Base-by-base conservation (phyloP, 352 stramenopile species). In the Phytophthora idaei region DNA sequence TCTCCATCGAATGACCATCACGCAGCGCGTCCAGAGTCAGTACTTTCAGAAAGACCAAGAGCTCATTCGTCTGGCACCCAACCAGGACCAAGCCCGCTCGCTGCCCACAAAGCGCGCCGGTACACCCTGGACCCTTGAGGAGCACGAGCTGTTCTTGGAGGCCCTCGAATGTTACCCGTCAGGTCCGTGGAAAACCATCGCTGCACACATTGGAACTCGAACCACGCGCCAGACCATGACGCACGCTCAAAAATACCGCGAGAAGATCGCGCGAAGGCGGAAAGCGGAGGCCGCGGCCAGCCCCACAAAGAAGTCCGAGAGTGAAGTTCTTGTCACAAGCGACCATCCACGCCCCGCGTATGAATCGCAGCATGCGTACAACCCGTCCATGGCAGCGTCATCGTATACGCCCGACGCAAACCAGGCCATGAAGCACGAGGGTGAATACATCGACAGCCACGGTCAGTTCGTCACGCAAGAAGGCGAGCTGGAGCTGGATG, bases 181-280 rank as follows among this genome's bases (percentile, higher is more conserved):
- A 12, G 72, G 72, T 25, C 72, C 69, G 15, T 80, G 69, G 73
- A 77, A 77, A 56, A 66, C 62, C 45, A 77, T 80, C 39, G 76
- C 79, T n/a, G 76, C 76, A 55, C 74, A 77, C 45, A 81, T 87
- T 21, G 74, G 76, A n/a, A 84, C 79, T 51, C 76, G 79, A 57
- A 85, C 77, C n/a, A 81, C 77, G 36, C 71, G 77, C 17, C 77
- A 85, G 51, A 85, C 77, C 45, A 80, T 82, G 71, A 83, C 76
- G 28, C 76, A 83, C 37, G 76, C 76, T 34, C 76, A 83, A 48
- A 83, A 83, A 51, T 81, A 79, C 48, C 73, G 76, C 36, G 73
- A 83, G 52, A 83, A 83, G 52, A 80, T 87, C 48, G 74, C 73
- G 27, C 70, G 78, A 11, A 79, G 78, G 29, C 58, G 72, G 61